Percentiles rank a stretch among this genome's conserved stretches.
These are phyloP conservation scores for Anthracocystis setariae DNA, from an alignment of 1,284 basidiomycete species.

Conservation along the genomic window DNA sequence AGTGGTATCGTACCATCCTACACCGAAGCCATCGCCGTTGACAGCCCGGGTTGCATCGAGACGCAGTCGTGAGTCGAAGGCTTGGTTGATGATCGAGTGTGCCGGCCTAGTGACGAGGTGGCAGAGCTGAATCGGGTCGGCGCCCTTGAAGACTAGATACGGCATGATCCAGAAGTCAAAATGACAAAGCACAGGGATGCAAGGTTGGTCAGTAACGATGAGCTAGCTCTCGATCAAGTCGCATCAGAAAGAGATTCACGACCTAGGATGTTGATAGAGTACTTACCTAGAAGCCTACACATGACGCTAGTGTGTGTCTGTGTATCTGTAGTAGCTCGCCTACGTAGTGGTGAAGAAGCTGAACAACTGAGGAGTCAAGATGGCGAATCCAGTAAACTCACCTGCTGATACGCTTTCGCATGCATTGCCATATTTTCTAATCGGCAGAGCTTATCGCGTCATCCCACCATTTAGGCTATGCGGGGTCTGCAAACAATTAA, in stretches of 20 bases:
- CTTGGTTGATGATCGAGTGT: conserved; percentile 78
- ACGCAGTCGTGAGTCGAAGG: conserved; percentile 62
- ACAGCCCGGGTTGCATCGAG: conserved; percentile 69
- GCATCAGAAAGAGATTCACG: background rate
- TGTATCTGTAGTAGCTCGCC: background rate
- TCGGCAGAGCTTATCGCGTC: conserved; percentile 22
- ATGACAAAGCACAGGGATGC: background rate
- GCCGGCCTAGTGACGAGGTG: conserved; percentile 87
- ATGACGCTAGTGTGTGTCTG: conserved; percentile 4
- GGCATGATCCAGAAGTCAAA: conserved; percentile 14
- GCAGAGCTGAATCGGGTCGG: conserved; percentile 51
- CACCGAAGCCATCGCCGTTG: conserved; percentile 91
- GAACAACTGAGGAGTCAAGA: background rate
- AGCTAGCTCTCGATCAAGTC: background rate
- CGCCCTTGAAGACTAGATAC: conserved; percentile 60
- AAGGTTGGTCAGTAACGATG: background rate
- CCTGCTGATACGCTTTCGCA: too few species aligned
- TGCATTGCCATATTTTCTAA: background rate
- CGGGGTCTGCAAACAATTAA: background rate
- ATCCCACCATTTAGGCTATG: conserved; percentile 5
- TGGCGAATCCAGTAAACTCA: too few species aligned
- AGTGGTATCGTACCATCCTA: conserved; percentile 75
- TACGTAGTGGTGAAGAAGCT: background rate
- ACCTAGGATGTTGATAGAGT: background rate
- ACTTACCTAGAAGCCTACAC: conserved; percentile 51